Evolutionary conservation across 805 yeast species (phyloP), one percentile per base, ranked within the genome.

Genomic region (Torulaspora quercuum): DNA sequence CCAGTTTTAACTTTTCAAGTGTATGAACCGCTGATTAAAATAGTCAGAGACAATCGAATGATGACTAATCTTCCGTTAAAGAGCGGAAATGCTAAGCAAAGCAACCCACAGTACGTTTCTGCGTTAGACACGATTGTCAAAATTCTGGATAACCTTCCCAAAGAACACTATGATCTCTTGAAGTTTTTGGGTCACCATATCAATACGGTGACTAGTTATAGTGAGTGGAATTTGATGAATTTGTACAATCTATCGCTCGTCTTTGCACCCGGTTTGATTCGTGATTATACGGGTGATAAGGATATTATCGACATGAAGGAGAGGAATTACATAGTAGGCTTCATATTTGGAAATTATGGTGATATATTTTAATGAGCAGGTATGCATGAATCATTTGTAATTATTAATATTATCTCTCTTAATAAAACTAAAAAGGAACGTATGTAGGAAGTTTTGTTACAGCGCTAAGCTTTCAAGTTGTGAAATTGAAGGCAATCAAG

Each of bases 201-300:
- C 46, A 62, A 69, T 29, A 61, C 66, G 37, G 80, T 92, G 20
- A 75, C 77, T 25, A 58, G 65, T 17, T 68, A 70, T 55, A 68
- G 76, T 29, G 60, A 59, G 8, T 55, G 62, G 28, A 92, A 89
- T 57, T 72, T 89, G 58, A 92, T 92, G 98, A 84, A 75, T 26
- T 68, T 74, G 49, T 79, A 79, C 59, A 88, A 92, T 52, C 63
- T 92, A 35, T 80, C 95, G 0, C 86, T 92, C 28, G 96, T 90
- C 6, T 92, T 92, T 69, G 95, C 96, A 1, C 97, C 98, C 3
- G 87, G 96, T 6, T 64, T 92, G 28, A 81, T 88, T 0, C 72
- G 95, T 31, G 95, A 87, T 51, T 65, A 71, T 41, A 72, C 78
- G 25, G 89, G 95, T 6, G 87, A 82, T 46, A 73, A 80, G 37